Base-by-base conservation (phyloP, 805 yeast genomes). In the Huiozyma naganishii region DNA sequence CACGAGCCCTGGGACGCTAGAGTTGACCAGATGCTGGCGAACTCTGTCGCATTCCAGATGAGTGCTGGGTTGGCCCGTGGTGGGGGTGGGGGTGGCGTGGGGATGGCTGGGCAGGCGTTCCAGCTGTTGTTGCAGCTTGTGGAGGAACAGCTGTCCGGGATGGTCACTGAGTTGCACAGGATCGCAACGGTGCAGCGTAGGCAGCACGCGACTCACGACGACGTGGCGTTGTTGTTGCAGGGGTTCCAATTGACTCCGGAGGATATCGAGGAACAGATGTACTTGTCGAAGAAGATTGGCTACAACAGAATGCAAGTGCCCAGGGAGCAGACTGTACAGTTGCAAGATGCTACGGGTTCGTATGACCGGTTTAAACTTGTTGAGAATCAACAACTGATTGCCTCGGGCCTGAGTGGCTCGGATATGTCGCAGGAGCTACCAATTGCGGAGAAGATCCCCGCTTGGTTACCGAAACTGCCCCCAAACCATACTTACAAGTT, bases 401-500 rank as follows among this genome's bases (percentile, higher is more conserved):
- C 23, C 23, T 17, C 23, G 4, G 23, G 4, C 4, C 12, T 12
- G 12, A 4, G 4, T 32, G 35, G 35, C 4, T 3, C 35, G 23
- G 23, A 17, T 17, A 17, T 3, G 23, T 17, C 23, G 4, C 23
- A 17, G 23, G 23, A 17, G 23, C 2, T 17, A 17, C 4, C 23
- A 17, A 17, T 17, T 17, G 23, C 23, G 23, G 23, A 17, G 23
- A 17, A 17, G 23, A 17, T 17, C 23, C 23, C 23, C 23, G 23
- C 23, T 17, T 17, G 23, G 23, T 66, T 90, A 52, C 98, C 98
- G 0, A 77, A 78, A 9, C 70, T 90, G 29, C 98, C 98, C 1
- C 95, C 97, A 0, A 95, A 87, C 54, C 94, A 89, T 62, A 90
- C 97, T 0, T 90, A 83, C 59, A 79, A 77, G 61, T 74, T 79